These are phyloP conservation scores for Coemansia sp. DNA, from an alignment of 192 early-diverging fungal genomes.

Conservation along the genomic window DNA sequence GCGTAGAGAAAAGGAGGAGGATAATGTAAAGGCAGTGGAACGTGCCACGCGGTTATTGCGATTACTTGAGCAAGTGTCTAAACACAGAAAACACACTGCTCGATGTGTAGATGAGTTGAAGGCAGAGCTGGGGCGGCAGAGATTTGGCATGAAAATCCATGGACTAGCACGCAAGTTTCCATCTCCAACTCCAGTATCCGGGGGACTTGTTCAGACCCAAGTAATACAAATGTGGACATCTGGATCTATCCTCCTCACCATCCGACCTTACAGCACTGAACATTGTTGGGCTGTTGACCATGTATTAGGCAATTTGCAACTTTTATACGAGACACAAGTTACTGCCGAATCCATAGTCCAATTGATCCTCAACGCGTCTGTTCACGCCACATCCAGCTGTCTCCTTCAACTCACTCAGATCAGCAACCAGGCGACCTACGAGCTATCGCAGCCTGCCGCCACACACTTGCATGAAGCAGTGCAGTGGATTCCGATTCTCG, in stretches of 20 bases:
- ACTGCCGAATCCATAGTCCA: background rate
- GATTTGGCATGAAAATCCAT: background rate
- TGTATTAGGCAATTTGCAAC: background rate
- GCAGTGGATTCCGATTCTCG: slow-evolving; percentile 7
- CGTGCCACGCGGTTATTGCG: background rate
- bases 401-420: background rate
- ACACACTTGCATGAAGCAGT: background rate
- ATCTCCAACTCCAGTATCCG: background rate
- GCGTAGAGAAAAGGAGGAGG: background rate
- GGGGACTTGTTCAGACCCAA: background rate
- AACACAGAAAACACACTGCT: background rate
- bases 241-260: background rate
- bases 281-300: background rate
- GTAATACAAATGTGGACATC: background rate
- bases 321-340: background rate
- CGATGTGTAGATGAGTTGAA: background rate
- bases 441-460: background rate
- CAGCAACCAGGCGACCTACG: slow-evolving; percentile 3
- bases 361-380: background rate
- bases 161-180: background rate
- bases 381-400: background rate
- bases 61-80: background rate
- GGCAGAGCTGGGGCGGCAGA: slow-evolving; percentile 2
- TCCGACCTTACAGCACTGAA: background rate
- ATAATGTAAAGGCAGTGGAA: background rate